Percentiles rank a stretch among this genome's conserved stretches.
These are phyloP conservation scores for Eragrostis curvula DNA, from an alignment of 176 grass and related monocot genomes.

Conservation along the genomic window DNA sequence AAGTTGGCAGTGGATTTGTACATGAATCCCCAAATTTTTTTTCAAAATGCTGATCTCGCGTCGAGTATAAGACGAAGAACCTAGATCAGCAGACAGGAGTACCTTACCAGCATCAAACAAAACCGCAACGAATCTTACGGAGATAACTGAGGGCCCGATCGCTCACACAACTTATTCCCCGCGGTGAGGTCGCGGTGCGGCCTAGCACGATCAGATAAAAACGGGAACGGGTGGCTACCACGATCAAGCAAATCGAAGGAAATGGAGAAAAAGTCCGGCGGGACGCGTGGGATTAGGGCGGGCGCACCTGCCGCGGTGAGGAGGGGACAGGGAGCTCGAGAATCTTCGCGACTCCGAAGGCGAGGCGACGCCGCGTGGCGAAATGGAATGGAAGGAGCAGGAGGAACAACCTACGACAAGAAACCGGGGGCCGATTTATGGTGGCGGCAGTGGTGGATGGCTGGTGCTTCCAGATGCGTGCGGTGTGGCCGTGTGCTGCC, in stretches of 20 bases:
- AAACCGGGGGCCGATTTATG: too few relatives aligned
- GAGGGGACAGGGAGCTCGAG: not conserved
- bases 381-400: not conserved
- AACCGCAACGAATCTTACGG: not conserved
- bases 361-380: not conserved
- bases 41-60: not conserved
- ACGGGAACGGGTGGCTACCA: not conserved
- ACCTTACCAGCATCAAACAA: not conserved
- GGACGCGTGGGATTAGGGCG: too few relatives aligned
- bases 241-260: not conserved
- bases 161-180: not conserved
- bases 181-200: not conserved
- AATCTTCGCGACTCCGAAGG: slow-evolving; percentile 24
- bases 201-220: not conserved
- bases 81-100: not conserved
- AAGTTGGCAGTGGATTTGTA: not conserved
- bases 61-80: not conserved
- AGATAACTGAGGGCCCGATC: not conserved
- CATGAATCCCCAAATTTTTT: not conserved
- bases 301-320: not conserved
- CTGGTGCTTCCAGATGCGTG: not conserved
- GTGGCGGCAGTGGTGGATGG: too few relatives aligned
- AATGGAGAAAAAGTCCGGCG: too few relatives aligned
- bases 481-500: not conserved
- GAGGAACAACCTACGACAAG: not conserved